Evolutionary conservation across 2,329 filamentous ascomycete species (phyloP).

Genomic region (Fusarium temperatum): DNA sequence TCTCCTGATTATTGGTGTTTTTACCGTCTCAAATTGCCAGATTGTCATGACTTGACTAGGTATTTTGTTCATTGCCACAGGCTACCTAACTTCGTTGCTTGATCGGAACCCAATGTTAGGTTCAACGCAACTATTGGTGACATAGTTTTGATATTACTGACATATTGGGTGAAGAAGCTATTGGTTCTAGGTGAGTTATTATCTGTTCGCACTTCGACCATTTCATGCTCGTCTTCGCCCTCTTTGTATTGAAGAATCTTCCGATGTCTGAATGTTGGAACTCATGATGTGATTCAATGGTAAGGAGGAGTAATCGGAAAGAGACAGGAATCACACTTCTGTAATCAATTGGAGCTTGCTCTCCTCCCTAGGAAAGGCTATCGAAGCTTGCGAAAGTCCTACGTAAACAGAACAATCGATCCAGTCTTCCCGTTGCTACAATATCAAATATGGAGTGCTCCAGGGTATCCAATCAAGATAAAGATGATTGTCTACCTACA

Average conservation of each 20-base stretch:
- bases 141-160: no score
- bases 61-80: background rate
- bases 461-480: background rate
- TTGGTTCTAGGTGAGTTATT: fast-evolving
- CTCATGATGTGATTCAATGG: fast-evolving
- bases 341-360: fast-evolving
- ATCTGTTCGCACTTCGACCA: no score
- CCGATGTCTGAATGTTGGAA: background rate
- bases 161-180: fast-evolving
- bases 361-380: fast-evolving
- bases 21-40: no score
- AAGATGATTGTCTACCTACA: no score
- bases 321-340: background rate
- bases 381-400: background rate
- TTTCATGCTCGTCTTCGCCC: fast-evolving
- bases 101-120: fast-evolving
- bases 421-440: no score
- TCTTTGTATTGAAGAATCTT: no score
- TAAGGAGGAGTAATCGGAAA: fast-evolving
- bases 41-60: background rate
- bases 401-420: background rate
- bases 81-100: fast-evolving
- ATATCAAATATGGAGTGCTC: background rate
- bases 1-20: background rate
- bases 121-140: background rate